Evolutionary conservation across 2,329 filamentous ascomycete species (phyloP), one percentile per base, ranked within the genome.

Genomic region (Colletotrichum sp.): DNA sequence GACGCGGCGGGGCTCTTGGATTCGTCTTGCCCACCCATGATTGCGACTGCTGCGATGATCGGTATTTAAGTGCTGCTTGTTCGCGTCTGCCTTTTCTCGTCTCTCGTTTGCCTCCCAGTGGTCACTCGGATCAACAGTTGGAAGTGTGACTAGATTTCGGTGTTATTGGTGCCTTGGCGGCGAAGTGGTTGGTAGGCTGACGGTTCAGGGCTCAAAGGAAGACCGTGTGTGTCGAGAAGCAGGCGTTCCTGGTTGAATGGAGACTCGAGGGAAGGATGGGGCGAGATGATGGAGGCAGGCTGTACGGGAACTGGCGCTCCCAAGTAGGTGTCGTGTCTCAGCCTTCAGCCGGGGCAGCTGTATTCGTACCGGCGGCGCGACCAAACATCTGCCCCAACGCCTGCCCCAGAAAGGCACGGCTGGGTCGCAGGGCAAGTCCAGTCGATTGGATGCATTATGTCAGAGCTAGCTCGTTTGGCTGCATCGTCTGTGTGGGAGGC

Each of bases 1-100:
- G 80, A 76, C 44, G 80, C 80, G 12, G 82, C 68, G 79, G 44
- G 44, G 44, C 26, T 59, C 24, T 36, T 71, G 39, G 10, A 18
- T 12, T 76, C 73, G 32, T 76, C 73, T 55, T 59, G 57, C 1
- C 39, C 69, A 6, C 62, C 57, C 73, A 76, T 76, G 16, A 10
- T 69, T 72, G 44, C 64, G 39, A n/a, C 30, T 49, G 34, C 12
- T 30, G 39, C 44, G 26, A 30, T 15, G 55, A 16, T 52, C 36
- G 6, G 10, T 72, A 68, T 64, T 59, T 73, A 73, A 73, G 30
- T 10, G n/a, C n/a, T 8, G 18, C 2, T 28, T 39, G 1, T 12
- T 8, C 18, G 69, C 18, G 8, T 62, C 62, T 55, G 34, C n/a
- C 34, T 64, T 44, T 6, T 32, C 30, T 62, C 6, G 30, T 68